Evolutionary conservation across 306 rosid species (phyloP), one percentile per base, ranked within the genome.

Genomic region (Malus sylvestris): DNA sequence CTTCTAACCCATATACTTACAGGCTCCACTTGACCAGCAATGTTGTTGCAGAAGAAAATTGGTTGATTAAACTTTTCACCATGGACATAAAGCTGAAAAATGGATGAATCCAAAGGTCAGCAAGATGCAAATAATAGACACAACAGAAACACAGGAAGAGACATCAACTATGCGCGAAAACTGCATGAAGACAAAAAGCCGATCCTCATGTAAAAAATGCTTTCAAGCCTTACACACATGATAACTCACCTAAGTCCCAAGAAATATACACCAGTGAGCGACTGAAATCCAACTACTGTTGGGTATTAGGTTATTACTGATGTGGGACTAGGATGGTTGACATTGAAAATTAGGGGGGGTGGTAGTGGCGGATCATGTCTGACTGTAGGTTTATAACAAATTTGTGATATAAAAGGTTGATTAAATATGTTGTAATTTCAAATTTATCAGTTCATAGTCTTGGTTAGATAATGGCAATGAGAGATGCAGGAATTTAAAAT

Each of bases 1-100:
- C 49, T 53, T 65, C 53, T 45, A 55, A 68, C 51, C 8, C 1
- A 6, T 68, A 68, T 71, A 77, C 97, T 92, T 82, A 96, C 99
- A 23, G 99, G 99, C 63, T 96, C 99, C 73, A 92, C 99, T 3
- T 78, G 85, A 74, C 99, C 99, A 80, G 98, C 84, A 62, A 96
- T 88, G 78, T 96, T 96, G 89, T 96, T 96, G 93, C 99, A 96
- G 88, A 84, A 88, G 77, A 96, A 96, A 55, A 96, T 86, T 64
- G 99, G 99, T 83, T 96, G 99, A 83, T 96, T 92, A 81, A 96
- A 96, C 80, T 92, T 92, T 80, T 96, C 99, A 67, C 85, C 89
- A 63, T 73, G 90, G 78, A 91, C 81, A 70, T 78, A 88, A 68
- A 96, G 93, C 99, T 96, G 96, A 92, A 88, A 20, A 71, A 12